A percentile compares a stretch with the other conserved stretches of the same genome.
These are phyloP conservation scores for Henckelia pumila DNA, from an alignment of 257 asterid genomes.

Conservation along the genomic window DNA sequence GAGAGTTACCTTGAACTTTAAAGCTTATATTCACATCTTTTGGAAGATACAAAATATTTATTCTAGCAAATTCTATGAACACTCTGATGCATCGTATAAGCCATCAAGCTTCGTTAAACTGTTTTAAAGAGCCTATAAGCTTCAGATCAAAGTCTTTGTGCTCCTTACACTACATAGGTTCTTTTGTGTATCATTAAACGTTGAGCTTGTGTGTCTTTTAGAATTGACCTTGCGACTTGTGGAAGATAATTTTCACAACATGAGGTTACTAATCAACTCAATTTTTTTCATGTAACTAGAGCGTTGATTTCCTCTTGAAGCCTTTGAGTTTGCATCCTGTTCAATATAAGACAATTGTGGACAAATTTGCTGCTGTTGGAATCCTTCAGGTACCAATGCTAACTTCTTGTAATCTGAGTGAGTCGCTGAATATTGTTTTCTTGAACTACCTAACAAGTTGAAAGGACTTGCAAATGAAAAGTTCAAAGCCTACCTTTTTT, in stretches of 20 bases:
- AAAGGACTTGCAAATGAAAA: background rate
- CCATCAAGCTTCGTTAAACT: too few relatives aligned
- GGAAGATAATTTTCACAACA: background rate
- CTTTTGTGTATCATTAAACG: background rate
- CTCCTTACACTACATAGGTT: background rate
- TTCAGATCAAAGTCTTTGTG: background rate
- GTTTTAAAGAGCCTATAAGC: too few relatives aligned
- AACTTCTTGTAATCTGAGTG: conserved; percentile 28
- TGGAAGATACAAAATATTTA: too few relatives aligned
- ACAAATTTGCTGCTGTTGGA: conserved; percentile 89
- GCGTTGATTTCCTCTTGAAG: conserved; percentile 51
- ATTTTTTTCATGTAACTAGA: conserved; percentile 38
- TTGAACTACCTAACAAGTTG: conserved; percentile 11
- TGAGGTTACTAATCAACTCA: conserved; percentile 13
- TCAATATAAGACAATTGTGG: conserved; percentile 51
- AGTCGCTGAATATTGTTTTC: background rate
- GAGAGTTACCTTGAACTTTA: too few relatives aligned
- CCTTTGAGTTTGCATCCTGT: conserved; percentile 62
- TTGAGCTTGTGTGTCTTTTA: too few relatives aligned
- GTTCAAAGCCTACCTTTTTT: background rate
- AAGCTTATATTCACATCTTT: too few relatives aligned
- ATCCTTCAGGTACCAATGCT: conserved; percentile 73
- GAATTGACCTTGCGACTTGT: conserved; percentile 25
- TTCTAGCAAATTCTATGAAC: too few relatives aligned
- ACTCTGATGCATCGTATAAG: too few relatives aligned